Conservation (phyloP, 164 flowering plant species). For the Santalum album region DNA sequence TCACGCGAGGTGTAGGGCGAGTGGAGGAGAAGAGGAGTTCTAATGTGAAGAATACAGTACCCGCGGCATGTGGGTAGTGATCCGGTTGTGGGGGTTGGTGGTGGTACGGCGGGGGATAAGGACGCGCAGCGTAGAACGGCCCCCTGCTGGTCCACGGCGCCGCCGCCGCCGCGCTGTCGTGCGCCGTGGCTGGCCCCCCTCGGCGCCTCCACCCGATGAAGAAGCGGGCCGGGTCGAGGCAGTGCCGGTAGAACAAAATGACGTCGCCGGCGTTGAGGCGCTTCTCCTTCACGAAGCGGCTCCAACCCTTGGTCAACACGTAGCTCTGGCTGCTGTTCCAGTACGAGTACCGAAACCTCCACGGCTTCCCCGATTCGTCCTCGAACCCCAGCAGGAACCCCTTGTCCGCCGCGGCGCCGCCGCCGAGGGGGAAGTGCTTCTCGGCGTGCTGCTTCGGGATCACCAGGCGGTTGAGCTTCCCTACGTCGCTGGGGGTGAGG, state of each 20-base stretch:
- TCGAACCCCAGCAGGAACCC: conserved; percentile 72
- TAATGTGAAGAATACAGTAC: conserved; percentile 15
- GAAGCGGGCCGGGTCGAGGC: conserved; percentile 21
- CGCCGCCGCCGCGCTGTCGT: conserved; percentile 7
- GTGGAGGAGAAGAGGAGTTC: not conserved
- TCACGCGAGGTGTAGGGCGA: not conserved
- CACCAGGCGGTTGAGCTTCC: conserved; percentile 88
- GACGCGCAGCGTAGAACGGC: conserved; percentile 23
- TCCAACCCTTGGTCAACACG: conserved; percentile 92
- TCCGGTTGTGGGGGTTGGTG: conserved; percentile 3
- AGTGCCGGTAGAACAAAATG: conserved; percentile 47
- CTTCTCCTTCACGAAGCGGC: conserved; percentile 86
- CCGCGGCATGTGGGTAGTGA: conserved; percentile 46
- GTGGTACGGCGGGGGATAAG: conserved; percentile 36
- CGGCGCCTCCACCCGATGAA: conserved; percentile 72
- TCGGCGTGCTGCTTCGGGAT: conserved; percentile 97
- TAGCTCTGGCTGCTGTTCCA: conserved; percentile 98
- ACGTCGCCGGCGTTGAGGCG: conserved; percentile 82
- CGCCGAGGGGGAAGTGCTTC: conserved; percentile 63
- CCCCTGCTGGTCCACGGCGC: conserved; percentile 26
- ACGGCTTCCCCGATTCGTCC: conserved; percentile 62
- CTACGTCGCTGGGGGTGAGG: conserved; percentile 90
- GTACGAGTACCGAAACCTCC: conserved; percentile 85
- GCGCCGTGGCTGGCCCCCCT: not conserved
- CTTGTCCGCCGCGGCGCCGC: conserved; percentile 35